Conservation (phyloP, 352 stramenopile species). For the Globisporangium orthogonon region DNA sequence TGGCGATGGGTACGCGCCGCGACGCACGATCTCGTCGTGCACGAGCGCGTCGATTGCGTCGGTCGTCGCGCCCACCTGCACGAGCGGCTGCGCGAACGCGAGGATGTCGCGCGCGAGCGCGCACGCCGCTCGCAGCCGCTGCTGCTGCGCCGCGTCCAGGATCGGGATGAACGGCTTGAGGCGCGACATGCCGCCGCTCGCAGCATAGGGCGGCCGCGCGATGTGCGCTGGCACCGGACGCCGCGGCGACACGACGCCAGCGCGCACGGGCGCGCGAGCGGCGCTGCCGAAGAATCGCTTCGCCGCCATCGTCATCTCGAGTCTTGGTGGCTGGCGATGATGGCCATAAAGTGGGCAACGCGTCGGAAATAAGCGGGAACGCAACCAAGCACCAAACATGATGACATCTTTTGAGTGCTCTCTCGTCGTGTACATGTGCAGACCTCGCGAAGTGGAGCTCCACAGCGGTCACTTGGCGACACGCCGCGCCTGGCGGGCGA, state of each 20-base stretch:
- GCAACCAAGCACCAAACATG: constrained; percentile 8
- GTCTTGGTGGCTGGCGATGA: constrained; percentile 2
- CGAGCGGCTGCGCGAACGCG: constrained; percentile 63
- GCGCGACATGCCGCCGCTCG: constrained; percentile 52
- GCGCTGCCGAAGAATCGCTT: constrained; percentile 29
- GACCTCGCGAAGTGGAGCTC: too few relatives aligned
- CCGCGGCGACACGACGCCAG: constrained; percentile 39
- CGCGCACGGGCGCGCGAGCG: constrained; percentile 32
- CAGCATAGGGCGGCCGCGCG: constrained; percentile 53
- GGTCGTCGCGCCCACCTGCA: constrained; percentile 83
- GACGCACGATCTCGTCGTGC: constrained; percentile 87
- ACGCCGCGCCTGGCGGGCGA: constrained; percentile 29
- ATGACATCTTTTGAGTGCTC: too few relatives aligned
- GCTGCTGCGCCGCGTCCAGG: constrained; percentile 57
- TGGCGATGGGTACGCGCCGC: constrained; percentile 85
- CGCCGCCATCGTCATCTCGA: not conserved
- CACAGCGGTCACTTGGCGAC: constrained; percentile 7
- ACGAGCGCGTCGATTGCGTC: constrained; percentile 93
- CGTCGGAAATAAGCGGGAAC: not conserved
- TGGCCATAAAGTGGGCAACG: not conserved
- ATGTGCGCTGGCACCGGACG: constrained; percentile 51
- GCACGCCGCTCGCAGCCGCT: constrained; percentile 60
- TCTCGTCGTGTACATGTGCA: too few relatives aligned
- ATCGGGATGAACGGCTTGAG: constrained; percentile 76
- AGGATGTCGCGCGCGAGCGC: constrained; percentile 74